These are phyloP conservation scores for Meyerozyma athensensis DNA, from an alignment of 1,139 yeast species.

Conservation along the genomic window DNA sequence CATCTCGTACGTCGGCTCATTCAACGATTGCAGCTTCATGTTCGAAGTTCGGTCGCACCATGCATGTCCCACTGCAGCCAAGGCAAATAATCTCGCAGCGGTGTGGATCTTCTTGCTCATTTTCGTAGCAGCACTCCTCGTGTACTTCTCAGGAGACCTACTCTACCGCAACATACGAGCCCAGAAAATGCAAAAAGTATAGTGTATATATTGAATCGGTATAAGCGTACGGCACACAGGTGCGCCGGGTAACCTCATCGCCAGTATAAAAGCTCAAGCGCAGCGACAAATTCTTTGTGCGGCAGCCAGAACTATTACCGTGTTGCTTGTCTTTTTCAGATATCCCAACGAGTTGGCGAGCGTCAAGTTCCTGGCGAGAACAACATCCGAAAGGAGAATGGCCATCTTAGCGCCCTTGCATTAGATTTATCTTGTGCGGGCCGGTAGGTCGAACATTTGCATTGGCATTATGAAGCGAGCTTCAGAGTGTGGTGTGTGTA, in stretches of 20 bases:
- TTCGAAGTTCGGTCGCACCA: slow-evolving; percentile 83
- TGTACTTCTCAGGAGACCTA: slow-evolving; percentile 52
- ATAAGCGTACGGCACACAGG: background rate
- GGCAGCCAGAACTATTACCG: slow-evolving; percentile 56
- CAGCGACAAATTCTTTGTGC: slow-evolving; percentile 35
- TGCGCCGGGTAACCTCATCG: slow-evolving; percentile 12
- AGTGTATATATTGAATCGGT: background rate
- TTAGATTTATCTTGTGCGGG: slow-evolving; percentile 36
- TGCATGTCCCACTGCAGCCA: slow-evolving; percentile 80
- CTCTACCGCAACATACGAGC: slow-evolving; percentile 28
- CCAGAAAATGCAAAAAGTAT: slow-evolving; percentile 1
- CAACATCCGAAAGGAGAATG: slow-evolving; percentile 35
- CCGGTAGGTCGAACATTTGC: slow-evolving; percentile 52
- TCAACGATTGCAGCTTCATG: slow-evolving; percentile 74
- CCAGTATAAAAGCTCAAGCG: slow-evolving; percentile 6
- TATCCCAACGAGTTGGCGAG: slow-evolving; percentile 51
- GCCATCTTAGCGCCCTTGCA: slow-evolving; percentile 50
- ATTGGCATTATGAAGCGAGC: no score
- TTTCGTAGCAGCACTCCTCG: slow-evolving; percentile 48
- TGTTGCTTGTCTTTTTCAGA: slow-evolving; percentile 52
- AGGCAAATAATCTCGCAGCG: slow-evolving; percentile 51
- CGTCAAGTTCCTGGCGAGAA: slow-evolving; percentile 55
- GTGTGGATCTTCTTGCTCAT: slow-evolving; percentile 58
- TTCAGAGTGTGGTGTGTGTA: slow-evolving; percentile 1
- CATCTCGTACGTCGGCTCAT: slow-evolving; percentile 64